A percentile compares a stretch with the other conserved stretches of the same genome.
Conservation (phyloP, 1,284 basidiomycete genomes). For the Marasmius oreades region DNA sequence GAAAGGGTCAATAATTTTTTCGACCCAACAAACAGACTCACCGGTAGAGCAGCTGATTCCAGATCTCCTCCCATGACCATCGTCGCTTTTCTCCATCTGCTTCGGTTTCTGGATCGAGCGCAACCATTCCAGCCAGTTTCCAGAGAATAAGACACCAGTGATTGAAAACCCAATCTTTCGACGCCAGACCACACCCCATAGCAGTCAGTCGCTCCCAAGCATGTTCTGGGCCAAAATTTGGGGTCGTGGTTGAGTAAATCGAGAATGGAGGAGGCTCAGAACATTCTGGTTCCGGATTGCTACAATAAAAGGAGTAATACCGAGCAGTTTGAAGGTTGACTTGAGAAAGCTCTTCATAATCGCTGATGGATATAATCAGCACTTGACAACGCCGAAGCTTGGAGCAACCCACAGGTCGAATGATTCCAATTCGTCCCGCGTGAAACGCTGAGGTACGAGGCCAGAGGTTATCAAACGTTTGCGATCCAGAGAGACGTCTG, state of each 20-base stretch:
- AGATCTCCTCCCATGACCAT: conserved; percentile 81
- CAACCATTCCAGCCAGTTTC: conserved; percentile 87
- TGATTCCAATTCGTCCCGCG: conserved; percentile 43
- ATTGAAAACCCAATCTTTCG: conserved; percentile 83
- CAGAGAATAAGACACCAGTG: conserved; percentile 91
- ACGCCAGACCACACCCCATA: conserved; percentile 59
- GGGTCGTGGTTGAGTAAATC: conserved; percentile 16
- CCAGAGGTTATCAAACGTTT: conserved; percentile 46
- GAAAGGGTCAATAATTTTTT: neutral
- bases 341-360: conserved; percentile 50
- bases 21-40: conserved; percentile 29
- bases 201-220: conserved; percentile 50
- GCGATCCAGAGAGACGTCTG: conserved; percentile 41
- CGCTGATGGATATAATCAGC: conserved; percentile 33
- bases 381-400: conserved; percentile 8
- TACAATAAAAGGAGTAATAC: conserved; percentile 62
- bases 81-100: conserved; percentile 32
- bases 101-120: conserved; percentile 66
- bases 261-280: conserved; percentile 19
- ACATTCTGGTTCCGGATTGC: conserved; percentile 17
- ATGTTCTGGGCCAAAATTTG: conserved; percentile 44
- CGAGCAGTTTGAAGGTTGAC: conserved; percentile 57
- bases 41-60: conserved; percentile 86
- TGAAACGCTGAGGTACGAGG: conserved; percentile 56
- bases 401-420: conserved; percentile 59